phyloP scores from a whole-genome alignment of 2,329 filamentous ascomycete genomes.

The Zymoseptoria passerinii region DNA sequence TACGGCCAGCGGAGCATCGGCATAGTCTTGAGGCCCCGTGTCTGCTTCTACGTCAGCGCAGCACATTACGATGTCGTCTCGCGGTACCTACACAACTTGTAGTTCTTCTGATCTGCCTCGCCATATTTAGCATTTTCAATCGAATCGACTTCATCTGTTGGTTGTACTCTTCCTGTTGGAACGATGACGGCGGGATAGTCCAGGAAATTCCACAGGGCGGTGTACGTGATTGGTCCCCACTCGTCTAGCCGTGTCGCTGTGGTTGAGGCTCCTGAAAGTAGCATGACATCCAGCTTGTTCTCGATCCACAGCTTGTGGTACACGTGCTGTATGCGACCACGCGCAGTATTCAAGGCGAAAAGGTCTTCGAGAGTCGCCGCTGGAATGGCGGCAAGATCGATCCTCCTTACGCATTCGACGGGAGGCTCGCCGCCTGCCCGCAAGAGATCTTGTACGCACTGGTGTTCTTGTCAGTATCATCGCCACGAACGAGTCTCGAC shows the following conservation, averaged over 20 bases:
- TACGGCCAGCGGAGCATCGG: slow-evolving; percentile 22
- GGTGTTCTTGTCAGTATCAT: neutral
- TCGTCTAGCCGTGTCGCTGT: slow-evolving; percentile 47
- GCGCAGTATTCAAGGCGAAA: slow-evolving; percentile 11
- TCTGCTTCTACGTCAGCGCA: slow-evolving; percentile 15
- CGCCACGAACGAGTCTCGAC: neutral
- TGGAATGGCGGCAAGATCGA: slow-evolving; percentile 17
- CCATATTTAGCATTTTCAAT: slow-evolving; percentile 7
- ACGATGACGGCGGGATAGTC: slow-evolving; percentile 9
- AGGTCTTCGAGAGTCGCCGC: slow-evolving; percentile 11
- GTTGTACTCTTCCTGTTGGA: slow-evolving; percentile 9
- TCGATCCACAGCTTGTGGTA: slow-evolving; percentile 39
- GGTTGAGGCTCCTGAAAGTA: slow-evolving; percentile 43
- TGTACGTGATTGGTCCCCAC: slow-evolving; percentile 42
- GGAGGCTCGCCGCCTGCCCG: slow-evolving; percentile 13
- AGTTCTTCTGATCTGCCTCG: slow-evolving; percentile 12
- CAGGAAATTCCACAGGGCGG: slow-evolving; percentile 40
- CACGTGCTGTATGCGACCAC: slow-evolving; percentile 6
- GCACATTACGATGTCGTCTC: neutral
- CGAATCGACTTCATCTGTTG: slow-evolving; percentile 7
- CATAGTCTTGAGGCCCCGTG: slow-evolving; percentile 25
- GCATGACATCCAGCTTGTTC: slow-evolving; percentile 42
- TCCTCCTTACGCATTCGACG: slow-evolving; percentile 15
- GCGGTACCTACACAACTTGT: slow-evolving; percentile 17
- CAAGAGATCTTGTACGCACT: slow-evolving; percentile 10